A percentile compares a stretch with the other conserved stretches of the same genome.
phyloP scores from a whole-genome alignment of 805 yeast species.

The Metschnikowia baotianmanensis region DNA sequence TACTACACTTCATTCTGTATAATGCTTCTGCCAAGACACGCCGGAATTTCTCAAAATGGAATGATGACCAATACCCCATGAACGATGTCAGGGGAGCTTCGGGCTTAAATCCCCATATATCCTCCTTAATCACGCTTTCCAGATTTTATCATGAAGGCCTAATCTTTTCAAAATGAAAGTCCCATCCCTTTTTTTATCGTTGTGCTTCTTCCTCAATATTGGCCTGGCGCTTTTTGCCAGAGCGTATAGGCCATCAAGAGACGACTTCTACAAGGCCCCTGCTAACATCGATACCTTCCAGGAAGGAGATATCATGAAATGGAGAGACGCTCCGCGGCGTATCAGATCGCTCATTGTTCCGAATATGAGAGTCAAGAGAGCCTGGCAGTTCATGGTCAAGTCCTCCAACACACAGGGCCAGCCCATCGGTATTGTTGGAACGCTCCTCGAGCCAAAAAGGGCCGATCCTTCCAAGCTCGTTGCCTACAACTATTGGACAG shows the following conservation, averaged over 20 bases:
- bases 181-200: conserved; percentile 1
- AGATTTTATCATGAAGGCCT: too few relatives aligned
- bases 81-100: too few relatives aligned
- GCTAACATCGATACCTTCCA: conserved; percentile 5
- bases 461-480: conserved; percentile 23
- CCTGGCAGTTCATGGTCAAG: conserved; percentile 25
- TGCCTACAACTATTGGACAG: conserved; percentile 22
- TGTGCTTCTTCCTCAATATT: conserved; percentile 2
- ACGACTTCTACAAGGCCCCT: conserved; percentile 12
- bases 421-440: conserved; percentile 22
- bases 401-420: conserved; percentile 21
- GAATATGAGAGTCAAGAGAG: conserved; percentile 3
- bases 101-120: too few relatives aligned
- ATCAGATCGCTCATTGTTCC: conserved; percentile 9
- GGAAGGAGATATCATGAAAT: conserved; percentile 11
- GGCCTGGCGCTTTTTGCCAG: conserved; percentile 2
- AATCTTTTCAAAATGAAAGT: not conserved
- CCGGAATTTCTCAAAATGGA: too few relatives aligned
- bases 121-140: too few relatives aligned
- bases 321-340: conserved; percentile 7
- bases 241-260: conserved; percentile 1
- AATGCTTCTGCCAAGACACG: too few relatives aligned
- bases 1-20: too few relatives aligned
- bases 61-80: too few relatives aligned
- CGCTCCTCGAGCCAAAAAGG: conserved; percentile 22